phyloP scores from a whole-genome alignment of 495 filamentous ascomycete genomes.

The Extremus antarcticus region DNA sequence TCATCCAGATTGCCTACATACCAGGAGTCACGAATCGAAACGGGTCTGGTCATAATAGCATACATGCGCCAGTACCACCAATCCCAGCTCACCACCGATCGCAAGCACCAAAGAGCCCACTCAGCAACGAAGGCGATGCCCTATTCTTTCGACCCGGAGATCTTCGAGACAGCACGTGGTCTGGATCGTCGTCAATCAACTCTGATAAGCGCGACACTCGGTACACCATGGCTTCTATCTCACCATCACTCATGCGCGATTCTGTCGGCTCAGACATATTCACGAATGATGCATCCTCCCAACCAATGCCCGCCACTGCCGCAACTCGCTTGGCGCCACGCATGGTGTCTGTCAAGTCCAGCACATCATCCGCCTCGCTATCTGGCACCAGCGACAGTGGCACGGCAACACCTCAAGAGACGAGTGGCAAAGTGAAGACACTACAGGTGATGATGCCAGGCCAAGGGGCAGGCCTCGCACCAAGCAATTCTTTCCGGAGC shows the following conservation, averaged over 20 bases:
- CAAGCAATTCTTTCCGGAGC: slow-evolving; percentile 12
- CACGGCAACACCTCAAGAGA: slow-evolving; percentile 22
- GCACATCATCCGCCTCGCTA: slow-evolving; percentile 13
- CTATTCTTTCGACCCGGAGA: slow-evolving; percentile 77
- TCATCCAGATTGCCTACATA: slow-evolving; percentile 98
- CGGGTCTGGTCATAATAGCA: slow-evolving; percentile 63
- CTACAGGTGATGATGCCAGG: slow-evolving; percentile 27
- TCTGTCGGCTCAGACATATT: slow-evolving; percentile 90
- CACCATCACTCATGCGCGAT: slow-evolving; percentile 52
- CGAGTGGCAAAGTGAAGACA: slow-evolving; percentile 17
- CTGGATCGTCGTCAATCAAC: slow-evolving; percentile 41
- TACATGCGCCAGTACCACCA: slow-evolving; percentile 86
- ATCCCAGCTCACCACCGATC: slow-evolving; percentile 46
- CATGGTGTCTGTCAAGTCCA: slow-evolving; percentile 72
- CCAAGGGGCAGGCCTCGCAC: slow-evolving; percentile 4
- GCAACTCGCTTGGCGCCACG: slow-evolving; percentile 75
- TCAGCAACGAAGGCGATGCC: slow-evolving; percentile 18
- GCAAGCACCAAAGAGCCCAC: slow-evolving; percentile 13
- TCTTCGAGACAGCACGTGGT: slow-evolving; percentile 78
- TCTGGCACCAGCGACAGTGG: not conserved
- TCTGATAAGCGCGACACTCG: slow-evolving; percentile 54
- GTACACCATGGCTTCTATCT: slow-evolving; percentile 48
- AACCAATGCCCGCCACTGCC: slow-evolving; percentile 70
- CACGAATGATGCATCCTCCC: slow-evolving; percentile 73
- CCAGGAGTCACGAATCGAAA: slow-evolving; percentile 93